Evolutionary conservation across 2,329 filamentous ascomycete species (phyloP).

Genomic region (Fusarium oxysporum): DNA sequence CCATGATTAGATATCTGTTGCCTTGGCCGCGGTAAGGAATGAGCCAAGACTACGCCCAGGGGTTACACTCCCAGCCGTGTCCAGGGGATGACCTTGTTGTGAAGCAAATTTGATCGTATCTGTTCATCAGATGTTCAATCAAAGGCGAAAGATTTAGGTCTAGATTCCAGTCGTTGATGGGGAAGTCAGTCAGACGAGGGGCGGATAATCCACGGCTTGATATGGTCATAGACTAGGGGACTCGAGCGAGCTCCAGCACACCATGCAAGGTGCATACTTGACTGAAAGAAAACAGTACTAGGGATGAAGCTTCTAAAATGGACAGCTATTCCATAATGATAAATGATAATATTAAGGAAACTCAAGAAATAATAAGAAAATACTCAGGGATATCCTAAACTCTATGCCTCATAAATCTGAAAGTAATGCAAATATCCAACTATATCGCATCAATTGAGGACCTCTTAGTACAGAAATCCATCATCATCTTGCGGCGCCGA

Average conservation of each 20-base stretch:
- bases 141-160: slow-evolving; percentile 18
- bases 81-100: background rate
- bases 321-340: no score
- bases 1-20: background rate
- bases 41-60: slow-evolving; percentile 2
- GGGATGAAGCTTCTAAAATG: background rate
- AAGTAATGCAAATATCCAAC: background rate
- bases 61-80: background rate
- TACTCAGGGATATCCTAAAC: background rate
- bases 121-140: slow-evolving; percentile 10
- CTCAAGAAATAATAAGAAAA: background rate
- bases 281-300: slow-evolving; percentile 1
- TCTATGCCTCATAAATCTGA: background rate
- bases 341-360: background rate
- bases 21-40: background rate
- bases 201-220: slow-evolving; percentile 19
- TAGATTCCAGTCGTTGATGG: slow-evolving; percentile 35
- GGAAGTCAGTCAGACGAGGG: slow-evolving; percentile 15
- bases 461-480: slow-evolving; percentile 10
- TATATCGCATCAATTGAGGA: background rate
- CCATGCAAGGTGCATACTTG: slow-evolving; percentile 1
- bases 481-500: background rate
- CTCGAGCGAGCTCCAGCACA: slow-evolving; percentile 9
- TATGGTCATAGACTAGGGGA: slow-evolving; percentile 1
- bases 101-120: slow-evolving; percentile 4